Evolutionary conservation across 208 protist species (phyloP).

Genomic region (Wallacemonas rigidus): DNA sequence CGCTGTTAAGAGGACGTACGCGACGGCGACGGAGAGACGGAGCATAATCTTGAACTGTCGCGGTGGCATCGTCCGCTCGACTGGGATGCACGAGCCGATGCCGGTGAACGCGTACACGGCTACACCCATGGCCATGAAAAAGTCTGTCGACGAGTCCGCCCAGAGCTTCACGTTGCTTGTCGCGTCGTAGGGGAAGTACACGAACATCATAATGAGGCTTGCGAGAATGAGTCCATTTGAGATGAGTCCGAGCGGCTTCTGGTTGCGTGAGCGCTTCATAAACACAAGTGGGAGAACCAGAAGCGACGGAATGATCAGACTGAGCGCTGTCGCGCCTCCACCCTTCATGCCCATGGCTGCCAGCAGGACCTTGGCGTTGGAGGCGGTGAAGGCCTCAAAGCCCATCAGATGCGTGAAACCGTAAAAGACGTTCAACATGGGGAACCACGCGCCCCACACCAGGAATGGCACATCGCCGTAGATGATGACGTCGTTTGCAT

Average conservation of each 20-base stretch:
- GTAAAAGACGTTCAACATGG: slow-evolving; percentile 58
- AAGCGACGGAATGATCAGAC: slow-evolving; percentile 44
- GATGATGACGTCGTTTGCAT: slow-evolving; percentile 39
- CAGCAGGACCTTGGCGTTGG: slow-evolving; percentile 50
- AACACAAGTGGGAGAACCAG: slow-evolving; percentile 50
- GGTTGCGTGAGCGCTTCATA: slow-evolving; percentile 49
- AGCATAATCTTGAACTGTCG: slow-evolving; percentile 40
- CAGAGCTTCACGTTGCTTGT: slow-evolving; percentile 35
- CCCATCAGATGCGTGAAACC: slow-evolving; percentile 53
- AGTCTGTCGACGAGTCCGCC: slow-evolving; percentile 34
- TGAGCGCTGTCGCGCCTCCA: slow-evolving; percentile 36
- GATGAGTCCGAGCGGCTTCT: slow-evolving; percentile 43
- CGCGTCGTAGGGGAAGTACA: slow-evolving; percentile 46
- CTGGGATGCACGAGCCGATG: slow-evolving; percentile 39
- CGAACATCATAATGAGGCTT: slow-evolving; percentile 46
- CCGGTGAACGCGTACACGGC: slow-evolving; percentile 64
- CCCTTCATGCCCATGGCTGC: slow-evolving; percentile 46
- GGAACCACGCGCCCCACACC: slow-evolving; percentile 46
- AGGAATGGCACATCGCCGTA: slow-evolving; percentile 54
- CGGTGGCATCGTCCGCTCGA: slow-evolving; percentile 49
- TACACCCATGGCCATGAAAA: slow-evolving; percentile 55
- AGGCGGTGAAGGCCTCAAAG: slow-evolving; percentile 52
- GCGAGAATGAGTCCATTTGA: slow-evolving; percentile 46
- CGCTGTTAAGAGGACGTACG: slow-evolving; percentile 30
- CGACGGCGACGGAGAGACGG: slow-evolving; percentile 32